Base-by-base conservation (phyloP, 2,329 filamentous ascomycete genomes). In the Fusarium kyushuense region DNA sequence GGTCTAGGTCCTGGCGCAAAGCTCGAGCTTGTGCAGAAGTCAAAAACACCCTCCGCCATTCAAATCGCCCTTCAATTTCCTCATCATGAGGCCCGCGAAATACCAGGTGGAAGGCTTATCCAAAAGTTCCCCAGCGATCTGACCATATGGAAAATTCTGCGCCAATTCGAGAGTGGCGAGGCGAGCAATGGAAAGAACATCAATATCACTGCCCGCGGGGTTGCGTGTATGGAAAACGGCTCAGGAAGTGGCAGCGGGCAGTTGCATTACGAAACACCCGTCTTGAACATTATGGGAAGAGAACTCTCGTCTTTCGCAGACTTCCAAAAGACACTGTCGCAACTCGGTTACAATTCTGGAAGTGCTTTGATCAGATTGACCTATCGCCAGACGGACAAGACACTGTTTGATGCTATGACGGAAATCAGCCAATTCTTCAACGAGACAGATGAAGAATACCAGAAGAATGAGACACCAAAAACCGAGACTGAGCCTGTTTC, bases 61-160 rank as follows among this genome's bases (percentile, higher is more conserved):
- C 94, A 91, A 40, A 91, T 99, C 41, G 95, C 93, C n/a, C 83
- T 99, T 14, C 92, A 97, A 76, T 83, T 97, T 29, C 92, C 93
- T 5, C 85, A 90, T 35, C 87, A 89, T 23, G 91, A 96, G 75
- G 88, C 86, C 21, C 83, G 82, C 43, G 83, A 85, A 48, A 84
- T 86, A 21, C 86, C 89, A 3, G 88, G 87, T 68, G 88, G 89
- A 25, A 89, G 94, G 30, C 80, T 97, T 40, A 88, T 89, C 57
- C 90, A 96, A 76, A 97, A 96, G 76, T 94, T 98, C 64, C 90
- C 94, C 2, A 97, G 92, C 78, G 91, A 93, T 69, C 92, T 93
- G 35, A 92, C 93, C 19, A 77, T 99, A 79, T 99, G 96, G 96
- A 87, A 93, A 71, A 84, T 98, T 29, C 77, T 99, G 58, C 90